Conservation (phyloP, 345 rosid species). For the Eucalyptus victrix region DNA sequence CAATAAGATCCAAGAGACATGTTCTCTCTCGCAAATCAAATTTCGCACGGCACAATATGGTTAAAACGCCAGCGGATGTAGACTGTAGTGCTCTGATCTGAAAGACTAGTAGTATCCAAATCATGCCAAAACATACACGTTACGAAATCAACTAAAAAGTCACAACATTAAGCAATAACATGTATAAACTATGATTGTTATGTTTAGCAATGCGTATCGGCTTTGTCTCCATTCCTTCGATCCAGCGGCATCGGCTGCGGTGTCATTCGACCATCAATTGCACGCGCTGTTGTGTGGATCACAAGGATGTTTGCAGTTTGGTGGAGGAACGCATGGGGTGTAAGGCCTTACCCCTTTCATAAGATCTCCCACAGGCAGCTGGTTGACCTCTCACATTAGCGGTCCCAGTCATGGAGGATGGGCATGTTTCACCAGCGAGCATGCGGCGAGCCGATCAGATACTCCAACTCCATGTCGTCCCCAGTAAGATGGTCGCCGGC, state of each 20-base stretch:
- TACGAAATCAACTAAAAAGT: neutral
- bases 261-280: neutral
- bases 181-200: neutral
- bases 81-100: neutral
- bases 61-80: neutral
- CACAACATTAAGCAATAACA: neutral
- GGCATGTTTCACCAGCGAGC: neutral
- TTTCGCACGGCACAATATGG: neutral
- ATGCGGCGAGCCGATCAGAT: neutral
- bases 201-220: accelerated
- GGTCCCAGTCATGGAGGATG: neutral
- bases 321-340: neutral
- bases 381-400: neutral
- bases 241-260: neutral
- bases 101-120: neutral
- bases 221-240: neutral
- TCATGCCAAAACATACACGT: neutral
- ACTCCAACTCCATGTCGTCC: neutral
- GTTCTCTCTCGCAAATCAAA: neutral
- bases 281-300: neutral
- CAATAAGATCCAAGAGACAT: neutral
- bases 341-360: neutral
- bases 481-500: neutral
- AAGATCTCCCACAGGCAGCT: neutral
- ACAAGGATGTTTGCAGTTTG: neutral